phyloP scores from a whole-genome alignment of 2,329 filamentous ascomycete genomes.

The Phaeosphaeria sp. region DNA sequence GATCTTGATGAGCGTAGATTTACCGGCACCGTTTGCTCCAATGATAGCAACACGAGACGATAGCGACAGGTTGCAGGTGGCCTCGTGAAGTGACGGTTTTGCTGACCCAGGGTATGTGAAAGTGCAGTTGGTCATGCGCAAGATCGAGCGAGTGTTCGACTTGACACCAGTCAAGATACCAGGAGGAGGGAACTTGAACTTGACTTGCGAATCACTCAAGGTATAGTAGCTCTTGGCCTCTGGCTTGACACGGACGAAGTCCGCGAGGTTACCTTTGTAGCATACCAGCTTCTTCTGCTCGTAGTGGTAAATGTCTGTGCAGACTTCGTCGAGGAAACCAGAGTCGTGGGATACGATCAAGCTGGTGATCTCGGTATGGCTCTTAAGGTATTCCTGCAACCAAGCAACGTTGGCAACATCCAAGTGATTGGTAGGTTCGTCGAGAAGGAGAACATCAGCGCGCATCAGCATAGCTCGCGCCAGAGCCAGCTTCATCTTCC shows the following conservation, averaged over 20 bases:
- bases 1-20: conserved; percentile 97
- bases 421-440: conserved; percentile 99
- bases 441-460: conserved; percentile 93
- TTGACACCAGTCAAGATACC: conserved; percentile 96
- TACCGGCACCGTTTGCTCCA: conserved; percentile 95
- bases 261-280: conserved; percentile 82
- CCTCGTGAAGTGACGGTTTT: conserved; percentile 87
- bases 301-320: conserved; percentile 99
- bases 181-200: conserved; percentile 98
- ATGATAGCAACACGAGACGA: conserved; percentile 96
- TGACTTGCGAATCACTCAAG: conserved; percentile 81
- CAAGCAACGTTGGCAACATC: conserved; percentile 96
- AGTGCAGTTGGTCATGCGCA: conserved; percentile 90
- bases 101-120: conserved; percentile 91
- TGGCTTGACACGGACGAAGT: conserved; percentile 86
- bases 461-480: conserved; percentile 95
- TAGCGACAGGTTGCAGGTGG: conserved; percentile 84
- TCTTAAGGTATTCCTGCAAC: conserved; percentile 93
- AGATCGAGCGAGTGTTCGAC: conserved; percentile 89
- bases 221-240: conserved; percentile 99
- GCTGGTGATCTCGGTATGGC: conserved; percentile 94
- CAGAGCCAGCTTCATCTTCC: conserved; percentile 99
- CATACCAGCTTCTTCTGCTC: conserved; percentile 93
- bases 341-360: conserved; percentile 99
- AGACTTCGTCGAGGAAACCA: conserved; percentile 94